phyloP scores from a whole-genome alignment of 2,329 filamentous ascomycete species.

The Fusarium circinatum region DNA sequence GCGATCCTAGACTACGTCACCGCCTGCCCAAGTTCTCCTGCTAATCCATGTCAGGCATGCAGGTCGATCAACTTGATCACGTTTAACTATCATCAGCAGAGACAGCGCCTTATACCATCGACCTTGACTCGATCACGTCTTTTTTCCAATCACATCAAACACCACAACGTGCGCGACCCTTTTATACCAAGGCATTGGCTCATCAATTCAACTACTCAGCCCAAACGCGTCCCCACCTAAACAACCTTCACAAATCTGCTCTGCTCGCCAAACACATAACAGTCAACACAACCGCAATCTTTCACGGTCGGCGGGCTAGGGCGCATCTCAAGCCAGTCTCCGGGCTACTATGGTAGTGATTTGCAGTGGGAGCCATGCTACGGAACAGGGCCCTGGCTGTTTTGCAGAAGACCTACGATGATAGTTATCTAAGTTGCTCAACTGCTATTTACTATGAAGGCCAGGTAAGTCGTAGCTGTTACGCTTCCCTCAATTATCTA shows the following conservation, averaged over 20 bases:
- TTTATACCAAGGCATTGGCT: not conserved
- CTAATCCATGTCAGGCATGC: conserved; percentile 20
- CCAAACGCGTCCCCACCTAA: conserved; percentile 12
- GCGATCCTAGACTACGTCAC: conserved; percentile 44
- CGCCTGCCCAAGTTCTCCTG: conserved; percentile 30
- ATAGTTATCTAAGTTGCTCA: conserved; percentile 93
- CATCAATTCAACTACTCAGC: not conserved
- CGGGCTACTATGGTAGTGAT: conserved; percentile 45
- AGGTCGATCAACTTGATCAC: conserved; percentile 33
- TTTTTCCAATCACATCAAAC: not conserved
- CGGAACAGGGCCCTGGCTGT: conserved; percentile 69
- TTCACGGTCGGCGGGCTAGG: conserved; percentile 28
- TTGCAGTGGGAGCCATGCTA: conserved; percentile 57
- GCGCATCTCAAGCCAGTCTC: conserved; percentile 31
- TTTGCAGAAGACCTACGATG: conserved; percentile 97
- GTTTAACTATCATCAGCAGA: conserved; percentile 22
- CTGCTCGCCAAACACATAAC: conserved; percentile 12
- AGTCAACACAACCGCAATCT: not conserved
- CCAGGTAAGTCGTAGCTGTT: conserved; percentile 67
- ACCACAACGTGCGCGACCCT: not conserved
- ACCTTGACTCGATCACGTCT: conserved; percentile 1
- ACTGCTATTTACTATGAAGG: conserved; percentile 96
- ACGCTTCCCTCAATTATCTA: not conserved
- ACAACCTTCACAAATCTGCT: conserved; percentile 6
- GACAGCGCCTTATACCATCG: not conserved